These are phyloP conservation scores for Ogataea pilisensis DNA, from an alignment of 805 yeast genomes.

Conservation along the genomic window DNA sequence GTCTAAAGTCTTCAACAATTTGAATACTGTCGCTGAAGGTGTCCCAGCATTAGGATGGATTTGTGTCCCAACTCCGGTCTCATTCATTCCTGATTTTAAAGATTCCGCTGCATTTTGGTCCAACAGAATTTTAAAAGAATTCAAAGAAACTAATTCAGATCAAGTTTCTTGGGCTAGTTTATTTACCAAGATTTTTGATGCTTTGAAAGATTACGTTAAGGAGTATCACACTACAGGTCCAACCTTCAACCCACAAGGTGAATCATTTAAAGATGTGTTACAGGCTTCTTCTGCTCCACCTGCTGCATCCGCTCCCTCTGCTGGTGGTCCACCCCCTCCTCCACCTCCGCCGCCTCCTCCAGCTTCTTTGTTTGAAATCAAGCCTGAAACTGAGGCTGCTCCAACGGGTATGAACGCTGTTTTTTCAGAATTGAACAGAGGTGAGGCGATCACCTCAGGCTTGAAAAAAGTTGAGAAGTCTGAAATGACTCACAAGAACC, in stretches of 20 bases:
- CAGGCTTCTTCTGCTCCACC: conserved; percentile 20
- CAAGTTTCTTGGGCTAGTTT: conserved; percentile 80
- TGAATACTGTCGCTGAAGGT: conserved; percentile 86
- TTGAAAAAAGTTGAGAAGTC: conserved; percentile 90
- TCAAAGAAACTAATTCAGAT: conserved; percentile 61
- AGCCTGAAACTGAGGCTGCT: conserved; percentile 23
- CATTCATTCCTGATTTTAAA: conserved; percentile 73
- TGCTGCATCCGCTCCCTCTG: conserved; percentile 26
- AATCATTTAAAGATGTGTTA: conserved; percentile 54
- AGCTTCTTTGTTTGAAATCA: conserved; percentile 55
- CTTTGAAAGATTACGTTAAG: conserved; percentile 68
- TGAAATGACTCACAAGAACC: conserved; percentile 92
- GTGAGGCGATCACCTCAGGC: conserved; percentile 77
- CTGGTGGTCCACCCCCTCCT: conserved; percentile 64
- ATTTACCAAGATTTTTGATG: conserved; percentile 61
- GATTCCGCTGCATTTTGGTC: conserved; percentile 95
- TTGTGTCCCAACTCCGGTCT: conserved; percentile 68
- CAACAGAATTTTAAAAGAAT: conserved; percentile 83
- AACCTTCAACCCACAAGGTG: conserved; percentile 62
- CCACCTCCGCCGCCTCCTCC: conserved; percentile 92
- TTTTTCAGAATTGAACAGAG: conserved; percentile 85
- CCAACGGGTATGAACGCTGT: conserved; percentile 74
- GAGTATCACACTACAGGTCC: conserved; percentile 83
- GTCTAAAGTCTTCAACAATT: conserved; percentile 60
- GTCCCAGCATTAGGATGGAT: conserved; percentile 92